Evolutionary conservation across 2,329 filamentous ascomycete species (phyloP).

Genomic region (Delphinella strobiligena): DNA sequence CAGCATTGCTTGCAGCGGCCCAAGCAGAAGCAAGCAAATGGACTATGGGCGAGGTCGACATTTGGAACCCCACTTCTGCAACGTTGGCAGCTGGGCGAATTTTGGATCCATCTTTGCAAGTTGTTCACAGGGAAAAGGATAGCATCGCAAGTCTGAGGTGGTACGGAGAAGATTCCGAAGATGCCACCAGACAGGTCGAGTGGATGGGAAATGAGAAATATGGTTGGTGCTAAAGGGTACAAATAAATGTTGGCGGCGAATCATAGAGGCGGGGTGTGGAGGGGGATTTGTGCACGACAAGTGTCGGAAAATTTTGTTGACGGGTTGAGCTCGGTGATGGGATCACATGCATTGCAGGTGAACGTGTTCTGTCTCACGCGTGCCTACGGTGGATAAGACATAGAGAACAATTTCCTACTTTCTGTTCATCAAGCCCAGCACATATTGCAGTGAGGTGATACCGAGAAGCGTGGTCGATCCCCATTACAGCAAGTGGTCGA

Average conservation of each 20-base stretch:
- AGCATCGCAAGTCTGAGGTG: constrained; percentile 63
- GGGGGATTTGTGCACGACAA: too few relatives aligned
- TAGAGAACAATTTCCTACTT: too few relatives aligned
- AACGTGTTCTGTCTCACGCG: too few relatives aligned
- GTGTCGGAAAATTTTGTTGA: too few relatives aligned
- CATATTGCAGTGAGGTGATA: too few relatives aligned
- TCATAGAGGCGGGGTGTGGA: not conserved
- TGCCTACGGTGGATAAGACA: too few relatives aligned
- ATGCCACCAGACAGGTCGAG: constrained; percentile 40
- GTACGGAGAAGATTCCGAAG: constrained; percentile 44
- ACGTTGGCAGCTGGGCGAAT: constrained; percentile 28
- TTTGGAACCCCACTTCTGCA: constrained; percentile 59
- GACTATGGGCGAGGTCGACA: constrained; percentile 56
- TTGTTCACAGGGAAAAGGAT: constrained; percentile 48
- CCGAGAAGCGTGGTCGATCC: too few relatives aligned
- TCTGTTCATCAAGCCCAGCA: too few relatives aligned
- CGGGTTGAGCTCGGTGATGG: too few relatives aligned
- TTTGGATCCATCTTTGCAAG: constrained; percentile 35
- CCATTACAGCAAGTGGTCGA: too few relatives aligned
- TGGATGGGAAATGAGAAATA: constrained; percentile 72
- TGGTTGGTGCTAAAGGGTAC: constrained; percentile 51
- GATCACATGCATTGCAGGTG: too few relatives aligned
- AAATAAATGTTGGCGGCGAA: not conserved
- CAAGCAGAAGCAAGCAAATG: constrained; percentile 59
- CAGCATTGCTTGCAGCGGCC: constrained; percentile 53